A percentile compares a stretch with the other conserved stretches of the same genome.
These are phyloP conservation scores for Saturnispora ahearnii DNA, from an alignment of 805 yeast genomes.

Conservation along the genomic window DNA sequence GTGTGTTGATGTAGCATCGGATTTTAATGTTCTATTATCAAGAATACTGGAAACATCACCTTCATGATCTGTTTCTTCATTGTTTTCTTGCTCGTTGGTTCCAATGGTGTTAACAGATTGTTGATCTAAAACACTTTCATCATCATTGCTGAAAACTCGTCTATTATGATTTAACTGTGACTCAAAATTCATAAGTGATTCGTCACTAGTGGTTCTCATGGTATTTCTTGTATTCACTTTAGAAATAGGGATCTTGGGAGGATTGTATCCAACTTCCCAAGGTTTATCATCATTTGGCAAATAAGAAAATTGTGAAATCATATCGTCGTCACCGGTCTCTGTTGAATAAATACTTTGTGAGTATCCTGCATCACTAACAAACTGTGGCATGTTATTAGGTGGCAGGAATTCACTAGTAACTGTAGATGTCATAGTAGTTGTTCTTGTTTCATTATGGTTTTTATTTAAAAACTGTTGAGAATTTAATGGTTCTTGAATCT, in stretches of 20 bases:
- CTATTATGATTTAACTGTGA: constrained; percentile 5
- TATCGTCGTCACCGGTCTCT: constrained; percentile 9
- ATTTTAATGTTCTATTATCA: constrained; percentile 3
- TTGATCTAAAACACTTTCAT: not conserved
- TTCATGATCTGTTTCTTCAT: not conserved
- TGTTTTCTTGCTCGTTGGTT: not conserved
- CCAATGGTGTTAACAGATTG: not conserved
- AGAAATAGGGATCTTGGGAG: not conserved
- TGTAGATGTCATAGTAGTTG: constrained; percentile 5
- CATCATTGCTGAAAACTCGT: not conserved
- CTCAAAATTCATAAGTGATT: constrained; percentile 1
- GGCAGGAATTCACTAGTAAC: not conserved
- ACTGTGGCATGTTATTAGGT: constrained; percentile 6
- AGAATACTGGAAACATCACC: not conserved
- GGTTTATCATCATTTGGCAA: constrained; percentile 18
- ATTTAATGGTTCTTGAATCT: not conserved
- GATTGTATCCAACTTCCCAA: constrained; percentile 12
- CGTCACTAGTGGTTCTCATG: not conserved
- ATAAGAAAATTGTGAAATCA: constrained; percentile 19
- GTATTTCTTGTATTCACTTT: not conserved
- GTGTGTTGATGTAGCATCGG: constrained; percentile 3
- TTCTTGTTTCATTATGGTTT: not conserved
- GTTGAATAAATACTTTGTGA: constrained; percentile 10
- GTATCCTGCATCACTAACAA: constrained; percentile 10
- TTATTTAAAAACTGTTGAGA: not conserved